These are phyloP conservation scores for Mortierella sp. DNA, from an alignment of 371 early-diverging fungal species.

Conservation along the genomic window DNA sequence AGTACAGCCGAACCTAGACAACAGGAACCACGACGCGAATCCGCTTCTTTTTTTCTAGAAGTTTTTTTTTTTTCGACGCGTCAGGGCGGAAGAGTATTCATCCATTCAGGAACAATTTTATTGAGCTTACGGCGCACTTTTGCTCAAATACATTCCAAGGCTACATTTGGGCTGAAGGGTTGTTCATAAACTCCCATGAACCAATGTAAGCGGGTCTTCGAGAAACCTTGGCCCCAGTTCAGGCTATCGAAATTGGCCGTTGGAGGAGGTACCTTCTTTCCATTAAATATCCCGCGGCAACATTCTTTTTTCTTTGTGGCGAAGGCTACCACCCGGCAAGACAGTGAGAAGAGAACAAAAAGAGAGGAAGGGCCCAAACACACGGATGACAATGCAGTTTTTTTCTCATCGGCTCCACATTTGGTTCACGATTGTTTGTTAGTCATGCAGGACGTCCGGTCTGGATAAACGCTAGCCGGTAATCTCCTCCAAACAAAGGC, in stretches of 20 bases:
- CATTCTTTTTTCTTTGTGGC: neutral
- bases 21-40: neutral
- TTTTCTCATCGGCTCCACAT: neutral
- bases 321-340: neutral
- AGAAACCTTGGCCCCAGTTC: neutral
- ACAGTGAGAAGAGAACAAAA: neutral
- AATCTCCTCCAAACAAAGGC: conserved; percentile 1
- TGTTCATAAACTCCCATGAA: neutral
- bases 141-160: neutral
- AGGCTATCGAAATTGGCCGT: neutral
- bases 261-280: neutral
- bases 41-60: no score
- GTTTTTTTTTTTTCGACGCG: neutral
- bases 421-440: neutral
- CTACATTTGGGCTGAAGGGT: neutral
- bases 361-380: neutral
- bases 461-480: neutral
- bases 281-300: neutral
- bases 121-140: neutral
- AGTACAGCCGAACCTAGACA: no score
- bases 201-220: neutral
- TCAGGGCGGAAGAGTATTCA: neutral
- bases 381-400: neutral
- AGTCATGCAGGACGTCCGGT: neutral
- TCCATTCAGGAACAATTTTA: neutral